Evolutionary conservation across 139 green algal genomes (phyloP), one percentile per base, ranked within the genome.

Genomic region (Yamagishiella unicocca): DNA sequence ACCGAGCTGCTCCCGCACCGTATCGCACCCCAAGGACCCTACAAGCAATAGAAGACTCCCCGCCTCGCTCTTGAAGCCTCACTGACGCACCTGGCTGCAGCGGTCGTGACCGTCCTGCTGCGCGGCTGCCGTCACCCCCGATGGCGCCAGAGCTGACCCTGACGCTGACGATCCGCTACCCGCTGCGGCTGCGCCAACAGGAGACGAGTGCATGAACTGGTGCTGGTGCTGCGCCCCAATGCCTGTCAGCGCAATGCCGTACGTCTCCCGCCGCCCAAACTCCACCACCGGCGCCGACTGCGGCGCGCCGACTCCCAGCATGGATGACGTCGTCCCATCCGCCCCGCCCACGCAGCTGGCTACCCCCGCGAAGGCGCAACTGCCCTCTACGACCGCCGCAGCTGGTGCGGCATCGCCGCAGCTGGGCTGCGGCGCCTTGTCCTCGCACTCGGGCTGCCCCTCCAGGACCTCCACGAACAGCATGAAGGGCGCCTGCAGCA

Each of bases 381-480:
- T n/a, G n/a, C n/a, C n/a, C n/a, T n/a, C n/a, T n/a, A n/a, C n/a
- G n/a, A n/a, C n/a, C n/a, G n/a, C n/a, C n/a, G n/a, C n/a, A n/a
- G n/a, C n/a, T n/a, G n/a, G n/a, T n/a, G n/a, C n/a, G n/a, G n/a
- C n/a, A 8, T 31, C 29, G 45, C 42, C 42, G 45, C 73, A 29
- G 8, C 33, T 45, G 33, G n/a, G n/a, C n/a, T n/a, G n/a, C n/a
- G n/a, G n/a, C n/a, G n/a, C n/a, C n/a, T 40, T 40, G 58, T 58
- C 81, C 4, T 66, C 81, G 67, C 67, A 72, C 22, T 80, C 67
- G 33, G 53, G 25, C 68, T 87, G 75, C 27, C 72, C 75, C 67
- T 90, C 45, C 68, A 93, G 87, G 6, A 93, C 89, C 72, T 94
- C 92, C 29, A 93, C 68, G 46, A 90, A 88, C 46, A 94, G 74